Evolutionary conservation across 2,329 filamentous ascomycete species (phyloP), one percentile per base, ranked within the genome.

Genomic region (Fusarium succisae): DNA sequence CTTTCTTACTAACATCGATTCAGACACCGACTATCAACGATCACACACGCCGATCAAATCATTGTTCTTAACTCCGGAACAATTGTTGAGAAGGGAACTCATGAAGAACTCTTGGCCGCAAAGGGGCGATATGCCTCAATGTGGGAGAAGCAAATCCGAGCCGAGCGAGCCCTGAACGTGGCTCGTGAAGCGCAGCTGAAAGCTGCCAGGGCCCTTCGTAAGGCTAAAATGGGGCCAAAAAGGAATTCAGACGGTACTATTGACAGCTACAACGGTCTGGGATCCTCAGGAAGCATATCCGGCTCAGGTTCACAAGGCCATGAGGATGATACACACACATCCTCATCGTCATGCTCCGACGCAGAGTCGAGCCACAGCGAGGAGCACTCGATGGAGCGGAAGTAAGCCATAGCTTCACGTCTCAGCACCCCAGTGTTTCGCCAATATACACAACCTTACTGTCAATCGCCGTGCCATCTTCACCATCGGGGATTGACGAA

Each of bases 61-160:
- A 86, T 95, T 60, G 94, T 97, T 50, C 86, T 95, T 37, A 91
- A 93, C 72, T 90, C 91, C 68, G 94, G 94, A n/a, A 87, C 88
- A 51, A 92, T 97, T 57, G 89, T 90, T 20, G 94, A 97, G 83
- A 88, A 89, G 54, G 94, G 94, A 22, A 95, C 91, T 0, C 95
- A 98, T 79, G 88, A 92, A 22, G 91, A 96, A 76, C 87, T 98
- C 8, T 85, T 97, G 10, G 86, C 87, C 5, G 85, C 89, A 54
- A 90, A 90, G 37, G 94, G 94, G 18, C 90, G 91, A 69, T 98
- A 98, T 79, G 89, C 90, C 17, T 91, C 91, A 69, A 95, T 98
- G 91, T 98, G 95, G 95, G 91, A 92, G 72, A 96, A 95, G 83
- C 95, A 98, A 82, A 95, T 93, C 72, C 89, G 92, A 69, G 93